Base-by-base conservation (phyloP, 257 asterid species). In the Agastache rugosa region DNA sequence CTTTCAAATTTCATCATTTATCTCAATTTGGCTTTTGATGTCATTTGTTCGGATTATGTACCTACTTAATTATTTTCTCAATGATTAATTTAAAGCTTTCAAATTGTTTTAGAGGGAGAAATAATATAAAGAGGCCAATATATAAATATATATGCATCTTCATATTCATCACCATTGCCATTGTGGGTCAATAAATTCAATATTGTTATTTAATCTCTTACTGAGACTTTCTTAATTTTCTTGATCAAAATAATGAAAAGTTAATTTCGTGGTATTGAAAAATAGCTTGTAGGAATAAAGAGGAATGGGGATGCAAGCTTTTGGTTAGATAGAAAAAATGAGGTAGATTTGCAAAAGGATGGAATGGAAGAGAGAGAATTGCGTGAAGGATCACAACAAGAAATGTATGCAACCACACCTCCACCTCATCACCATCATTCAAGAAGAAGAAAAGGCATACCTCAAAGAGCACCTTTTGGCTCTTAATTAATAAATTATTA, bases 391-490 rank as follows among this genome's bases (percentile, higher is more conserved):
- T 71, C 85, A 74, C 88, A 82, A 83, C 85, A 85, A 71, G 92
- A 88, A 85, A 86, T 87, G 37, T 83, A 66, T 88, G 87, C 93
- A 66, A 67, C 86, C 83, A 87, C 96, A 70, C 87, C 89, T 58
- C 85, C 89, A 61, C 85, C 89, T 11, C 89, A 90, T 55, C 85
- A 87, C 51, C 69, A 47, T 85, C 55, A 35, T 82, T 82, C 87
- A 76, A 89, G 97, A 77, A 91, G 97, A 85, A 89, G 97, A 84
- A 91, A 91, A 69, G 97, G 97, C 58, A 89, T 91, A 72, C 97
- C 97, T 54, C 94, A 83, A 73, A 86, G 97, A 81, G 94, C 97
- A 35, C 96, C 97, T 39, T 85, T 91, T 76, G 81, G 84, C 1
- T 85, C 90, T 58, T 82, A 79, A 85, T 63, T 8, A 12, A 45